Percentiles rank a stretch among this genome's conserved stretches.
Conservation (phyloP, 495 filamentous ascomycete species). For the Penicillium daleae region DNA sequence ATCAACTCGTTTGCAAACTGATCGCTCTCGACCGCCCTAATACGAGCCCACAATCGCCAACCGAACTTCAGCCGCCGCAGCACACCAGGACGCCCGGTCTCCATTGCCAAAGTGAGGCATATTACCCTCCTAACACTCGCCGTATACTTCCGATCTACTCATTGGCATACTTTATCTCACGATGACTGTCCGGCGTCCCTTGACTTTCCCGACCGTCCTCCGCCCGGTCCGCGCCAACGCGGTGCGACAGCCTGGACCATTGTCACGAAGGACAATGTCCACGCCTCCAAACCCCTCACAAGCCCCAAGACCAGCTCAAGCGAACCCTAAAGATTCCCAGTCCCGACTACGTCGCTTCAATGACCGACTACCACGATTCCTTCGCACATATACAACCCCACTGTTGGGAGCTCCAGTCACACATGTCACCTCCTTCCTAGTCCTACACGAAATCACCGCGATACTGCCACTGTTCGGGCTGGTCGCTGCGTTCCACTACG, state of each 20-base stretch:
- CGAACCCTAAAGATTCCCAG: constrained; percentile 34
- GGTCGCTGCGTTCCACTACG: constrained; percentile 76
- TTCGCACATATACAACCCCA: constrained; percentile 67
- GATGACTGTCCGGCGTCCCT: constrained; percentile 21
- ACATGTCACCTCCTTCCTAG: constrained; percentile 82
- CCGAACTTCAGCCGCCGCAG: constrained; percentile 2
- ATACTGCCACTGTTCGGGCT: constrained; percentile 77
- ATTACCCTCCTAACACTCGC: constrained; percentile 9
- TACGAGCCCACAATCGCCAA: constrained; percentile 11
- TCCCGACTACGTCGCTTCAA: constrained; percentile 63
- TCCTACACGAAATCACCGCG: constrained; percentile 91
- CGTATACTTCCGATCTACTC: constrained; percentile 6
- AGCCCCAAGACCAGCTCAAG: constrained; percentile 16
- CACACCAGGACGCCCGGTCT: not conserved
- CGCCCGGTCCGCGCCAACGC: constrained; percentile 22
- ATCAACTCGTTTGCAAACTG: not conserved
- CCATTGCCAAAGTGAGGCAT: constrained; percentile 20
- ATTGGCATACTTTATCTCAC: not conserved
- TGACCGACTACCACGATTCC: constrained; percentile 58
- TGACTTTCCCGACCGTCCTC: constrained; percentile 19
- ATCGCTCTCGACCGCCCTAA: not conserved
- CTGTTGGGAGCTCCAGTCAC: constrained; percentile 77
- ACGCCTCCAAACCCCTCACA: constrained; percentile 29
- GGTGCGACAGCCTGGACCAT: constrained; percentile 14
- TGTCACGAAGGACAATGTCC: constrained; percentile 29